Percentiles rank a stretch among this genome's conserved stretches.
These are phyloP conservation scores for Rubroshorea leprosula DNA, from an alignment of 345 rosid species.

Conservation along the genomic window DNA sequence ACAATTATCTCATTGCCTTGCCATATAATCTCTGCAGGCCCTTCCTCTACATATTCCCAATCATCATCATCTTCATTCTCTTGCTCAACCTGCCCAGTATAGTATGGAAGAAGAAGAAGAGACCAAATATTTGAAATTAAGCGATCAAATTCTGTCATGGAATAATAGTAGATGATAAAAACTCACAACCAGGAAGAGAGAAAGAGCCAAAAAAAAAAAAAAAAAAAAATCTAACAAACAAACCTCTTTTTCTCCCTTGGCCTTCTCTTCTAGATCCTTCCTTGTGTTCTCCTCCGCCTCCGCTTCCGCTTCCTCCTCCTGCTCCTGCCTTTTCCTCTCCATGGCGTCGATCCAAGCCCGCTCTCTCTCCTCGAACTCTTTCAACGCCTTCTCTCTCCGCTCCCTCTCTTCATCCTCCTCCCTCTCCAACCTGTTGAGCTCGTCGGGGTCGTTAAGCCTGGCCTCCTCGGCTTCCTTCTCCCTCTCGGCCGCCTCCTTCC, in stretches of 20 bases:
- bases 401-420: constrained; percentile 59
- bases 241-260: constrained; percentile 35
- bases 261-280: constrained; percentile 31
- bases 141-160: constrained; percentile 1
- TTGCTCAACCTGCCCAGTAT: constrained; percentile 2
- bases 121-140: not conserved
- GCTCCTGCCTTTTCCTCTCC: constrained; percentile 54
- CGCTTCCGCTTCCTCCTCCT: constrained; percentile 31
- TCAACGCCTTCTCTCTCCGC: constrained; percentile 49
- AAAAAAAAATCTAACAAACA: constrained; percentile 3
- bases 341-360: constrained; percentile 58
- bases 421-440: constrained; percentile 43
- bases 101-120: not conserved
- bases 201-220: not conserved
- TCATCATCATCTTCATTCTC: constrained; percentile 50
- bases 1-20: constrained; percentile 85
- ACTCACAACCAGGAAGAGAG: constrained; percentile 7
- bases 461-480: constrained; percentile 62
- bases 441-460: constrained; percentile 58
- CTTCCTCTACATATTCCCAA: constrained; percentile 85
- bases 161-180: no score
- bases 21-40: constrained; percentile 89
- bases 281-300: constrained; percentile 37
- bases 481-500: constrained; percentile 67
- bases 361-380: constrained; percentile 78